Conservation (phyloP, 2,329 filamentous ascomycete species). For the Arthrobotrys pseudoclavata region DNA sequence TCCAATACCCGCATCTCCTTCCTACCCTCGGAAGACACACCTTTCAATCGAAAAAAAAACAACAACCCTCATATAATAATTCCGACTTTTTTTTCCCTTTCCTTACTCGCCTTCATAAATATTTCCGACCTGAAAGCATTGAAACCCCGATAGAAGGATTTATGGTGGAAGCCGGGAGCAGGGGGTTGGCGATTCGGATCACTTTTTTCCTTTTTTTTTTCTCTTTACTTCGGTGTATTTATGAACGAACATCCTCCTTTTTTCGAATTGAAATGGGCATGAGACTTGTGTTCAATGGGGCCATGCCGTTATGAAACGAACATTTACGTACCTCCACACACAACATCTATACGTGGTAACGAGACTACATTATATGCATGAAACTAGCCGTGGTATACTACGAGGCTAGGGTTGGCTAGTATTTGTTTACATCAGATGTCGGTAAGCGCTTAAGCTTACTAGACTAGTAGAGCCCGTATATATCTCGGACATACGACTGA, state of each 20-base stretch:
- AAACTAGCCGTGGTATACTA: not conserved
- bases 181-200: conserved; percentile 17
- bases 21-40: conserved; percentile 12
- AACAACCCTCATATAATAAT: conserved; percentile 15
- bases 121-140: conserved; percentile 25
- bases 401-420: too few relatives aligned
- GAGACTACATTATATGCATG: not conserved
- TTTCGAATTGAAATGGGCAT: conserved; percentile 53
- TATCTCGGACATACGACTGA: too few relatives aligned
- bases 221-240: conserved; percentile 50
- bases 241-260: conserved; percentile 41
- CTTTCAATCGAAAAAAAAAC: conserved; percentile 15
- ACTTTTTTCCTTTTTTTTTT: conserved; percentile 7
- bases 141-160: conserved; percentile 5
- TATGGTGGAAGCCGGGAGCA: conserved; percentile 15
- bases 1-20: conserved; percentile 25
- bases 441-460: too few relatives aligned
- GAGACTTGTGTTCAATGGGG: conserved; percentile 51
- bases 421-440: too few relatives aligned
- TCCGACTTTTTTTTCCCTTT: conserved; percentile 3
- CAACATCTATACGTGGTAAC: too few relatives aligned
- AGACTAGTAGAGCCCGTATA: too few relatives aligned
- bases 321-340: not conserved
- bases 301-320: conserved; percentile 47
- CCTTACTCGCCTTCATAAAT: conserved; percentile 4